phyloP scores from a whole-genome alignment of 176 grass and related monocot species.

The Musa schizocarpa region DNA sequence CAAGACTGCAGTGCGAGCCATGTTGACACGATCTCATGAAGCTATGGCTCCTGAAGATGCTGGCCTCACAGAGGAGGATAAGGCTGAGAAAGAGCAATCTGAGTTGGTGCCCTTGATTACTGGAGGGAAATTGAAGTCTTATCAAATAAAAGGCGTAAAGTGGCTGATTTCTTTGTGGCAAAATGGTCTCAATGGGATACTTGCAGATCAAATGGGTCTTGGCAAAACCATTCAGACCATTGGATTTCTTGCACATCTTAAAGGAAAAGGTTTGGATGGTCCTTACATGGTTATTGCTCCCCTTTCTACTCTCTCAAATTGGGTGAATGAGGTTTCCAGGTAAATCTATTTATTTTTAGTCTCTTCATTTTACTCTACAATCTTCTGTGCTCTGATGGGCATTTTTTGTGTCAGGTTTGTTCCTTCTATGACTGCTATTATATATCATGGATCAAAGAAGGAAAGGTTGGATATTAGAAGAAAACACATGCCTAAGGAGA shows the following conservation, averaged over 20 bases:
- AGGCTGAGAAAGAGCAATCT: conserved; percentile 53
- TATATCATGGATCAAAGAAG: conserved; percentile 76
- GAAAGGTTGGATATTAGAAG: conserved; percentile 64
- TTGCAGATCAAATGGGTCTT: conserved; percentile 98
- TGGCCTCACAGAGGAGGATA: conserved; percentile 60
- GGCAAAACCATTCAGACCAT: conserved; percentile 98
- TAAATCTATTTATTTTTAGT: conserved; percentile 20
- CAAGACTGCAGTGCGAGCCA: conserved; percentile 79
- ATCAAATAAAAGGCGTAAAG: conserved; percentile 97
- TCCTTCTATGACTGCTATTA: conserved; percentile 58
- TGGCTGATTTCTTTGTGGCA: conserved; percentile 98
- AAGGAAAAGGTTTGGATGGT: conserved; percentile 80
- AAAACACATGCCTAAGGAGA: conserved; percentile 60
- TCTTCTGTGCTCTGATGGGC: conserved; percentile 17
- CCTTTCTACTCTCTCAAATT: conserved; percentile 95
- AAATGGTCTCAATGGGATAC: conserved; percentile 87
- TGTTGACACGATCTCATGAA: conserved; percentile 71
- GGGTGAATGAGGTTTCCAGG: conserved; percentile 82
- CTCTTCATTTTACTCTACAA: not conserved
- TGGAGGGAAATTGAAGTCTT: conserved; percentile 77
- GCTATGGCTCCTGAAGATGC: conserved; percentile 40
- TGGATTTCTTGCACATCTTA: conserved; percentile 91
- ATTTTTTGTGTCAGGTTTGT: conserved; percentile 54
- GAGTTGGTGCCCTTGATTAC: conserved; percentile 85
- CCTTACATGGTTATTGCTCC: conserved; percentile 91